phyloP scores from a whole-genome alignment of 805 yeast genomes.

The Ogataea populi-albae region DNA sequence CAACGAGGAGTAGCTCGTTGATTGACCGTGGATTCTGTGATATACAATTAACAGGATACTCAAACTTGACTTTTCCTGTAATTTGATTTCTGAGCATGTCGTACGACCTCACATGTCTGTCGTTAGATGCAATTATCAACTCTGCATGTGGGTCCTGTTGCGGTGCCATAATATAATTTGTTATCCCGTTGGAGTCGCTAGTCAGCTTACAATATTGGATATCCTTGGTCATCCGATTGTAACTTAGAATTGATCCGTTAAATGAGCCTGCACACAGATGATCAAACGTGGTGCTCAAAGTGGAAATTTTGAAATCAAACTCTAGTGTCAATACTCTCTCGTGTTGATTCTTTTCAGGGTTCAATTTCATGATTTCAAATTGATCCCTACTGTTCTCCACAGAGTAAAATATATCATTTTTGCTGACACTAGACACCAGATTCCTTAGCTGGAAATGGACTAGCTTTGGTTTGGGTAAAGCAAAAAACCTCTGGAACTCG shows the following conservation, averaged over 20 bases:
- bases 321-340: conserved; percentile 9
- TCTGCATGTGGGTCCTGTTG: conserved; percentile 23
- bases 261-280: conserved; percentile 52
- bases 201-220: conserved; percentile 41
- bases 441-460: conserved; percentile 59
- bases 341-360: conserved; percentile 23
- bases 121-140: conserved; percentile 51
- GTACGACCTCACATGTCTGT: conserved; percentile 39
- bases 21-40: conserved; percentile 39
- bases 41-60: conserved; percentile 51
- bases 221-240: conserved; percentile 31
- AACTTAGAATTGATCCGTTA: conserved; percentile 46
- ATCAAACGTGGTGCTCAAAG: conserved; percentile 42
- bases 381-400: conserved; percentile 15
- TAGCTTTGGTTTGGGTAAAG: conserved; percentile 45
- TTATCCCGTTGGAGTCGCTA: conserved; percentile 45
- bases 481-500: conserved; percentile 38
- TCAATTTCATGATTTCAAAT: conserved; percentile 27
- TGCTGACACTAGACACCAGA: conserved; percentile 41
- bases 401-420: conserved; percentile 26
- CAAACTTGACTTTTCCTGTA: conserved; percentile 26
- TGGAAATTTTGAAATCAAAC: conserved; percentile 40
- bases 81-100: conserved; percentile 32
- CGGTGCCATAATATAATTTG: conserved; percentile 45
- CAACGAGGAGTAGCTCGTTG: conserved; percentile 44